Evolutionary conservation across 208 protist species (phyloP).

Genomic region (Trypanosoma rangeli): DNA sequence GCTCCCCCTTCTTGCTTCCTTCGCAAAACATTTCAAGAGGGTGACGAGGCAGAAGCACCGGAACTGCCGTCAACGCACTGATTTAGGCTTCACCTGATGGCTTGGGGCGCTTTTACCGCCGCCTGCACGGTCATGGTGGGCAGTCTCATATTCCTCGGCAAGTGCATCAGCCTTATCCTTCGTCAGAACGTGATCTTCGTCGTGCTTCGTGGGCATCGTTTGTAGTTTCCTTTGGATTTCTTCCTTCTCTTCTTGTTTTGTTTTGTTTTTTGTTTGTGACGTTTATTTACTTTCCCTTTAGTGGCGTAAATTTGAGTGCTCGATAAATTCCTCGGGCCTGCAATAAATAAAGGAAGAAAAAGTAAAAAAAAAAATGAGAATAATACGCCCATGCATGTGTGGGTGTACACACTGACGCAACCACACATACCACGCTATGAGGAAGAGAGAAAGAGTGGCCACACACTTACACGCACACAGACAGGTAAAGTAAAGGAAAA

Average conservation of each 20-base stretch:
- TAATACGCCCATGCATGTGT: neutral
- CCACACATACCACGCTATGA: neutral
- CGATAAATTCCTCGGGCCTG: neutral
- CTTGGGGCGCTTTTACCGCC: constrained; percentile 69
- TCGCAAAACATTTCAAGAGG: neutral
- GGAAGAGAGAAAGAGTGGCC: neutral
- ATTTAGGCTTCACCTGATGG: constrained; percentile 82
- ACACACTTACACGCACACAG: neutral
- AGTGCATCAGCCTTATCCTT: constrained; percentile 73
- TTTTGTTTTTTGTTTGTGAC: constrained; percentile 1
- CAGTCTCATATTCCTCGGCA: constrained; percentile 72
- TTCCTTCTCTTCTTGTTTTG: constrained; percentile 10
- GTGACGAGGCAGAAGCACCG: neutral
- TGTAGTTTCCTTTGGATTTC: neutral
- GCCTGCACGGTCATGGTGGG: constrained; percentile 82
- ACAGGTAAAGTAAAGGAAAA: constrained; percentile 9
- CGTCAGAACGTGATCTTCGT: constrained; percentile 67
- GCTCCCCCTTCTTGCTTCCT: constrained; percentile 1
- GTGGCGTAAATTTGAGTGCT: neutral
- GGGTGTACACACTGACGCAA: neutral
- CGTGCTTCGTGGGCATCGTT: constrained; percentile 31
- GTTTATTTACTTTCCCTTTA: neutral
- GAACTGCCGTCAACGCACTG: constrained; percentile 44
- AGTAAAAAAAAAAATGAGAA: neutral
- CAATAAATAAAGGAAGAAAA: neutral